Evolutionary conservation across 352 stramenopile species (phyloP).

Genomic region (Thalassiosira pacifica): DNA sequence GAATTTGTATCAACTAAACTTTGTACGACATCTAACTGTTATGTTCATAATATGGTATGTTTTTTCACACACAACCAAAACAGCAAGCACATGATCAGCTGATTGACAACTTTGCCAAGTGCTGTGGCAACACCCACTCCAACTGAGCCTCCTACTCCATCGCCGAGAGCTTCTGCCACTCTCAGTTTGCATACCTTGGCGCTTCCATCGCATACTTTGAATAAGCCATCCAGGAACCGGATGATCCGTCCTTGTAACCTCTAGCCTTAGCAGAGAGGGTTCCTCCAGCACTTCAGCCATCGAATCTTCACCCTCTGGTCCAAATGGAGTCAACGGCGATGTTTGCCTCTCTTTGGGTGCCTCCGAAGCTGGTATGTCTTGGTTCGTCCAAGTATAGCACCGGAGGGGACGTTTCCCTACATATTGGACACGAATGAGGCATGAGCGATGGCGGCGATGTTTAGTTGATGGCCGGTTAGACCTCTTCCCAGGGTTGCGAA

Average conservation of each 20-base stretch:
- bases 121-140: too few relatives aligned
- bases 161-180: too few relatives aligned
- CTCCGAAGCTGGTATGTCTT: constrained; percentile 83
- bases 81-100: too few relatives aligned
- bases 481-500: constrained; percentile 67
- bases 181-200: too few relatives aligned
- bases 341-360: constrained; percentile 88
- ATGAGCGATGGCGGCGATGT: constrained; percentile 90
- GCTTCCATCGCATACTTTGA: too few relatives aligned
- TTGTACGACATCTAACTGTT: too few relatives aligned
- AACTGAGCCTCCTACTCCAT: too few relatives aligned
- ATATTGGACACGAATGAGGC: constrained; percentile 88
- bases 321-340: constrained; percentile 88
- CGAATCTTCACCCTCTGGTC: constrained; percentile 84
- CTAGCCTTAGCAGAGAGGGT: constrained; percentile 68
- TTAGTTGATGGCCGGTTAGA: constrained; percentile 86
- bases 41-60: too few relatives aligned
- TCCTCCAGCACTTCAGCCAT: constrained; percentile 70
- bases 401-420: constrained; percentile 88
- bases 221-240: too few relatives aligned
- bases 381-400: constrained; percentile 86
- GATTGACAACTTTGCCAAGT: too few relatives aligned
- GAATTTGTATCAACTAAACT: too few relatives aligned
- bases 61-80: too few relatives aligned
- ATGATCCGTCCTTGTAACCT: constrained; percentile 68